Evolutionary conservation across 2,329 filamentous ascomycete genomes (phyloP).

Genomic region (Beauveria asiatica): DNA sequence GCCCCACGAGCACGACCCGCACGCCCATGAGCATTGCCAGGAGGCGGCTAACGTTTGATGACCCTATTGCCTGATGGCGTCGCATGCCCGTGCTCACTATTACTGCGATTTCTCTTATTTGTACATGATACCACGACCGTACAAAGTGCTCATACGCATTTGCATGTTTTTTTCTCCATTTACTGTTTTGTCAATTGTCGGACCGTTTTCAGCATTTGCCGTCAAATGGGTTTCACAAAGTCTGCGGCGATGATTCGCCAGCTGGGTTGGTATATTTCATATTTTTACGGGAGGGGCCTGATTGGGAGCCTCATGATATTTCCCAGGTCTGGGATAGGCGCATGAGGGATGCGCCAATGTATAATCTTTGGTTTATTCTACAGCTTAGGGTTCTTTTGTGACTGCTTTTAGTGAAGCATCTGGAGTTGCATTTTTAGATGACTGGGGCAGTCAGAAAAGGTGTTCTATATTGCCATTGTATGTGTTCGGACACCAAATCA

Average conservation of each 20-base stretch:
- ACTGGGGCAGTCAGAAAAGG: background rate
- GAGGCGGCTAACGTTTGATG: conserved; percentile 75
- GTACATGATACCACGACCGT: conserved; percentile 28
- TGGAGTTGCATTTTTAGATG: conserved; percentile 6
- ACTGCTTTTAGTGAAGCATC: conserved; percentile 4
- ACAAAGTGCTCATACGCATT: conserved; percentile 16
- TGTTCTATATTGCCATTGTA: background rate
- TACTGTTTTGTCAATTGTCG: background rate
- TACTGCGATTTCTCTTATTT: conserved; percentile 10
- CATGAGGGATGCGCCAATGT: background rate
- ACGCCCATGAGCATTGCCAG: conserved; percentile 60
- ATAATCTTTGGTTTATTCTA: background rate
- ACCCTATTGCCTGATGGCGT: conserved; percentile 42
- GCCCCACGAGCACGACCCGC: conserved; percentile 40
- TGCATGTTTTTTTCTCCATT: background rate
- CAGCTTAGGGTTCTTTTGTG: background rate
- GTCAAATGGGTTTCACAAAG: background rate
- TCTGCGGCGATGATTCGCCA: background rate
- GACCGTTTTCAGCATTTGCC: background rate
- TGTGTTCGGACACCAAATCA: background rate
- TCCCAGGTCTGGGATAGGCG: background rate
- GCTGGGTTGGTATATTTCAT: conserved; percentile 7
- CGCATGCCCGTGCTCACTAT: background rate
- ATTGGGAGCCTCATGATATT: background rate
- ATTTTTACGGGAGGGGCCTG: background rate